Conservation (phyloP, 352 stramenopile species). For the Pythium biforme region DNA sequence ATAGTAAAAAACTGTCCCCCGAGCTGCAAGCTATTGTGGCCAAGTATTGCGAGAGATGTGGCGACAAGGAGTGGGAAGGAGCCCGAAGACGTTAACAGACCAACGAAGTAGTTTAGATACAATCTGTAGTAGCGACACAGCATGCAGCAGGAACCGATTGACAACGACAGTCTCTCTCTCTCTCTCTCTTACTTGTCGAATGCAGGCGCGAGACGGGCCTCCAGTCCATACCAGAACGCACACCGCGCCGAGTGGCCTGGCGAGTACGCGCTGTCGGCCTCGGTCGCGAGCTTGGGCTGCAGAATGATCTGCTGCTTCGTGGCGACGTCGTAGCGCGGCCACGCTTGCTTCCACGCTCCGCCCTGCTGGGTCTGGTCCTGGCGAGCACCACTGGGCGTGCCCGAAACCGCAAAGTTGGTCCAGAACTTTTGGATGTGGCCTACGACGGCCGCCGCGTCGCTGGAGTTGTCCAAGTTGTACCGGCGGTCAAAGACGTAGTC, state of each 20-base stretch:
- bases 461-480: neutral
- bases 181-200: neutral
- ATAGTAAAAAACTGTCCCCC: no score
- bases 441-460: neutral
- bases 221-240: constrained; percentile 3
- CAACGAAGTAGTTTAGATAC: no score
- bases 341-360: neutral
- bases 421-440: neutral
- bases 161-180: no score
- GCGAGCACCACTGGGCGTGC: neutral
- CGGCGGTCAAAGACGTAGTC: constrained; percentile 1
- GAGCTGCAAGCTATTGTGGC: no score
- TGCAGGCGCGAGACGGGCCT: neutral
- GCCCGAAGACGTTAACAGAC: no score
- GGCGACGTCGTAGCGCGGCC: neutral
- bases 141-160: no score
- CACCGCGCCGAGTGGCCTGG: neutral
- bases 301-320: neutral
- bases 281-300: neutral
- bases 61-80: no score
- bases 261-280: constrained; percentile 2
- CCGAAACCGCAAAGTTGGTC: constrained; percentile 7
- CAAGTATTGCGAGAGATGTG: no score
- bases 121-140: no score
- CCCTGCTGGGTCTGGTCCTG: neutral